These are phyloP conservation scores for Venturia nashicola DNA, from an alignment of 2,329 filamentous ascomycete genomes.

Conservation along the genomic window DNA sequence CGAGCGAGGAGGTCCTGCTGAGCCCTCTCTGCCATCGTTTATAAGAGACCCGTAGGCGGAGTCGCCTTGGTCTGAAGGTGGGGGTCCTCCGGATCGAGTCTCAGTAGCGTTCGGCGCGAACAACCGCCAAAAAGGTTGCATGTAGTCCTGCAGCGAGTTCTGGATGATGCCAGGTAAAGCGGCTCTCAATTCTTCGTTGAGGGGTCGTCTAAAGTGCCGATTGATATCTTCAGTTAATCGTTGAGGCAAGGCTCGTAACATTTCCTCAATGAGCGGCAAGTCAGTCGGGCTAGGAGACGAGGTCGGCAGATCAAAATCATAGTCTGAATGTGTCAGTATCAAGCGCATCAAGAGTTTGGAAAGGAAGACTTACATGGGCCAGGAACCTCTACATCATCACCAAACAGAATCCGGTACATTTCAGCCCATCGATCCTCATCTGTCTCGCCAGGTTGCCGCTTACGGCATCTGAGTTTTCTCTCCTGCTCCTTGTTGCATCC, in stretches of 20 bases:
- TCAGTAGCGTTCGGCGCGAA: neutral
- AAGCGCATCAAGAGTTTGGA: neutral
- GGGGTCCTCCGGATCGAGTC: neutral
- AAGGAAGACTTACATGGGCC: neutral
- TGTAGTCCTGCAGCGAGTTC: slow-evolving; percentile 4
- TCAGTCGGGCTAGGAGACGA: slow-evolving; percentile 6
- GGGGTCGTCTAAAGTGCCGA: neutral
- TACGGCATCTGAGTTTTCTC: slow-evolving; percentile 5
- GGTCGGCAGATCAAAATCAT: slow-evolving; percentile 7
- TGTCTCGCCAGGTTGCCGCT: slow-evolving; percentile 7
- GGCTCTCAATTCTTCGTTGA: slow-evolving; percentile 5
- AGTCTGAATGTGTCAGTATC: neutral
- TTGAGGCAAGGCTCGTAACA: slow-evolving; percentile 6
- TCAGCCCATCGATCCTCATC: slow-evolving; percentile 10
- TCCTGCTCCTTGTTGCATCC: slow-evolving; percentile 9
- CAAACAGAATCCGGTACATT: slow-evolving; percentile 8
- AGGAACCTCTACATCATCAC: slow-evolving; percentile 7
- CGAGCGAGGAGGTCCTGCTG: neutral
- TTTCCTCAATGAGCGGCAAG: slow-evolving; percentile 7
- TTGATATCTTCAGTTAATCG: slow-evolving; percentile 6
- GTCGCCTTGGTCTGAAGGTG: slow-evolving; percentile 7
- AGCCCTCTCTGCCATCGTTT: slow-evolving; percentile 1
- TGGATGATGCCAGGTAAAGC: slow-evolving; percentile 7
- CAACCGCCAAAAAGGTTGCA: slow-evolving; percentile 8
- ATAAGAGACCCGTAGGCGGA: slow-evolving; percentile 6